These are phyloP conservation scores for Platanus orientalis DNA, from an alignment of 164 flowering plant species.

Conservation along the genomic window DNA sequence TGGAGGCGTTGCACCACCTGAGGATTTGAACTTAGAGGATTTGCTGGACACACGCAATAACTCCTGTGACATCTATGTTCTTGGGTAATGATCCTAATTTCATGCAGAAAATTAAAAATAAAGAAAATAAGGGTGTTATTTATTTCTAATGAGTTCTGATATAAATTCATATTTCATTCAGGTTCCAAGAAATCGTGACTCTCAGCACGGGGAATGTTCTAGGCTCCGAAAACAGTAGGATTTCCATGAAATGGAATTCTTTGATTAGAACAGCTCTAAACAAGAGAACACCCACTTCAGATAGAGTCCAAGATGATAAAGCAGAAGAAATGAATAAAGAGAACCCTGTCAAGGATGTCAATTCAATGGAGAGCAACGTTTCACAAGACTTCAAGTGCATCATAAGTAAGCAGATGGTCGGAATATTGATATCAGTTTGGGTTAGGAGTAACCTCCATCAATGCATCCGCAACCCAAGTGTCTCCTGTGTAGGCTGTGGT, in stretches of 20 bases:
- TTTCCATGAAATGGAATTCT: conserved; percentile 59
- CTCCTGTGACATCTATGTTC: conserved; percentile 26
- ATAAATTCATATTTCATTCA: conserved; percentile 10
- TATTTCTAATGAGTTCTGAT: not conserved
- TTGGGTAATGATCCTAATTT: conserved; percentile 31
- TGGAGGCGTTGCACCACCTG: conserved; percentile 14
- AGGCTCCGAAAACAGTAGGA: conserved; percentile 43
- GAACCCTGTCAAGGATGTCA: conserved; percentile 14
- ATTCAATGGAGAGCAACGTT: conserved; percentile 8
- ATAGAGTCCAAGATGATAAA: too few relatives aligned
- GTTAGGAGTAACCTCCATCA: conserved; percentile 40
- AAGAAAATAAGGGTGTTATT: not conserved
- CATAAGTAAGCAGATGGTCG: conserved; percentile 77
- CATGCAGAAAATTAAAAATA: too few relatives aligned
- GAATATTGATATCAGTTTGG: conserved; percentile 65
- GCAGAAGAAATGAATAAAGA: conserved; percentile 16
- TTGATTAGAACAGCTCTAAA: conserved; percentile 59
- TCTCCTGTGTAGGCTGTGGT: conserved; percentile 78
- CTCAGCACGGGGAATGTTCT: conserved; percentile 54
- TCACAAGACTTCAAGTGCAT: conserved; percentile 43
- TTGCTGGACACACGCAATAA: conserved; percentile 8
- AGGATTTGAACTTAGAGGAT: conserved; percentile 17
- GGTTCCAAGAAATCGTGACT: conserved; percentile 84
- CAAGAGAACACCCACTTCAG: conserved; percentile 17
- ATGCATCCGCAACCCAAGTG: conserved; percentile 41